Conservation (phyloP, 2,329 filamentous ascomycete genomes). For the Drechslerella coelobrocha region DNA sequence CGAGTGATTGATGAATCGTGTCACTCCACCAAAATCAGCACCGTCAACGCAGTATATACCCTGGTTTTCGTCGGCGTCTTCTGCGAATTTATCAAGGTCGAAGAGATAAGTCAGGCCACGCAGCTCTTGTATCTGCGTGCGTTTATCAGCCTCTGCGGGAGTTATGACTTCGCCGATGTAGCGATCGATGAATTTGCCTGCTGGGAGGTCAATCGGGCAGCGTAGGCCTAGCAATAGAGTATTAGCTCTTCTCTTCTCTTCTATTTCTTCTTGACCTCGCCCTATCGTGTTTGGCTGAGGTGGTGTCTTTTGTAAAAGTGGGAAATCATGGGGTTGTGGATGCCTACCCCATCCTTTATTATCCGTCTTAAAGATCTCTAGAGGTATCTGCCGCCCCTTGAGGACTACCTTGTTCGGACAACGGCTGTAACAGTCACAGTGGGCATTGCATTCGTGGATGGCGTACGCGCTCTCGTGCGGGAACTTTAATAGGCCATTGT, state of each 20-base stretch:
- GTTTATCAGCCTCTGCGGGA: slow-evolving; percentile 68
- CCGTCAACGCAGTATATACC: slow-evolving; percentile 65
- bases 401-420: slow-evolving; percentile 82
- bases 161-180: slow-evolving; percentile 78
- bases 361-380: slow-evolving; percentile 78
- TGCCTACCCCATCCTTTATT: slow-evolving; percentile 77
- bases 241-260: slow-evolving; percentile 6
- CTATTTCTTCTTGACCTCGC: background rate
- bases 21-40: slow-evolving; percentile 78
- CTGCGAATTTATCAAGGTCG: slow-evolving; percentile 78
- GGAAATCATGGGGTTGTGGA: background rate
- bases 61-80: slow-evolving; percentile 56
- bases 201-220: slow-evolving; percentile 68
- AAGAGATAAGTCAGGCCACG: slow-evolving; percentile 82
- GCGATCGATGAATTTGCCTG: slow-evolving; percentile 79
- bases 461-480: slow-evolving; percentile 56
- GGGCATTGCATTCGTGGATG: slow-evolving; percentile 81
- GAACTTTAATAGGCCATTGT: slow-evolving; percentile 51
- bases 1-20: slow-evolving; percentile 82
- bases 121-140: slow-evolving; percentile 66
- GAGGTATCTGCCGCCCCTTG: slow-evolving; percentile 71
- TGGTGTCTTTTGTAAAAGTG: no score
- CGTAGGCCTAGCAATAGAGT: slow-evolving; percentile 64
- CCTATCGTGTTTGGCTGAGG: no score
- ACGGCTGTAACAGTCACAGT: slow-evolving; percentile 68